Evolutionary conservation across 2,329 filamentous ascomycete genomes (phyloP), one percentile per base, ranked within the genome.

Genomic region (Aspergillus pseudoviridinutans): DNA sequence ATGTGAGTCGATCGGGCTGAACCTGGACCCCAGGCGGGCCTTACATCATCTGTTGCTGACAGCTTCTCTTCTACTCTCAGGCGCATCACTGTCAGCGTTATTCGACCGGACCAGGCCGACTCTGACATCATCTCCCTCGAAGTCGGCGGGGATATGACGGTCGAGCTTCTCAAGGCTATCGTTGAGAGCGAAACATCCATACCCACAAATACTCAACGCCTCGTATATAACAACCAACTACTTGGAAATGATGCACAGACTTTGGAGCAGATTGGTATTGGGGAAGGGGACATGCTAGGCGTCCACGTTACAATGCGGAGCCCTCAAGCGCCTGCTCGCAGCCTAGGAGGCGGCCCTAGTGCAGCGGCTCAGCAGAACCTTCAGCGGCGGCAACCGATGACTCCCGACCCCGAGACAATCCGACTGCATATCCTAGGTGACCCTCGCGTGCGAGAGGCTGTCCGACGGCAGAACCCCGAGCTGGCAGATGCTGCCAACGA

Each of bases 251-350:
- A 92, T 67, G 76, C 83, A 58, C 89, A 92, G 74, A 96, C 92
- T 3, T 84, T 99, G 70, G 85, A 92, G 64, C 83, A 93, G 67
- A 83, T 92, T 32, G 84, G 88, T 46, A 89, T 99, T 66, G 84
- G 81, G 51, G 91, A 97, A 76, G 91, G 91, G 55, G 94, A 97
- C 70, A 92, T 99, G 90, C 80, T 99, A 63, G 91, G 90, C 29
- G 84, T 97, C 65, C 89, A 96, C 71, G 88, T 96, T 64, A 68
- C 65, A 56, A 58, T 70, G 29, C 70, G 69, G 32, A 62, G 61
- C 35, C 65, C 68, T n/a, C 67, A 64, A 44, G 72, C 67, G 41
- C 66, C 71, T 58, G 57, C 67, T 53, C 58, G 70, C 64, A 67
- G 61, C 55, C 67, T 60, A 58, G 65, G 65, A 35, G 65, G 65